Evolutionary conservation across 2,329 filamentous ascomycete genomes (phyloP).

Genomic region (Endoconidiophora polonica): DNA sequence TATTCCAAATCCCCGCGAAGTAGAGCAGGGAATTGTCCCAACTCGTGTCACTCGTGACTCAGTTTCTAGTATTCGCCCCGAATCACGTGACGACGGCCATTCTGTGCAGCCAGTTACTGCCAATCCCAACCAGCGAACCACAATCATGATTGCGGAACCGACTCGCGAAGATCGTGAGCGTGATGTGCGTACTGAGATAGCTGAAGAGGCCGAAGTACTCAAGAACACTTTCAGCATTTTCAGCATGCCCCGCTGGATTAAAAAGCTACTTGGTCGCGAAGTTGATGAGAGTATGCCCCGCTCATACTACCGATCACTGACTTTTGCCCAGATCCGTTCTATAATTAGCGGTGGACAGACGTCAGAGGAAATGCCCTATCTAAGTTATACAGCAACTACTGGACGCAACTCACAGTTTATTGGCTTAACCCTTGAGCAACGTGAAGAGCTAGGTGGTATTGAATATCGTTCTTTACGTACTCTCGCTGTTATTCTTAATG

Average conservation of each 20-base stretch:
- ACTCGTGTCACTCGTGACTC: constrained; percentile 25
- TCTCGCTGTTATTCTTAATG: constrained; percentile 57
- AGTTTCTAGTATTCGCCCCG: not conserved
- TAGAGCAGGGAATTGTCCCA: constrained; percentile 64
- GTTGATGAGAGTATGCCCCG: constrained; percentile 5
- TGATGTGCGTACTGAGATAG: constrained; percentile 18
- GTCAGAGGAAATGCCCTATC: constrained; percentile 55
- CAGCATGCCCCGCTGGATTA: constrained; percentile 11
- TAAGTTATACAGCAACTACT: constrained; percentile 86
- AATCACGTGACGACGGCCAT: constrained; percentile 8
- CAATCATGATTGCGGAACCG: constrained; percentile 45
- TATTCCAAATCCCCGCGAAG: constrained; percentile 84
- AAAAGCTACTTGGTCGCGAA: constrained; percentile 3
- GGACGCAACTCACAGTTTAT: constrained; percentile 87
- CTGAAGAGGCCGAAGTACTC: constrained; percentile 22
- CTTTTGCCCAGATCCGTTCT: constrained; percentile 8
- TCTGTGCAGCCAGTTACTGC: not conserved
- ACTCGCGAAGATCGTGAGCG: constrained; percentile 18
- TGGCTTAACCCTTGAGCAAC: constrained; percentile 72
- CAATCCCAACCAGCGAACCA: constrained; percentile 5
- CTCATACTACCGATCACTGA: constrained; percentile 3
- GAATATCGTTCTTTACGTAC: constrained; percentile 89
- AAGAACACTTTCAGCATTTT: constrained; percentile 17
- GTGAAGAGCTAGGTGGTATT: constrained; percentile 89
- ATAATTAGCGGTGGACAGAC: constrained; percentile 8